phyloP scores from a whole-genome alignment of 2,329 filamentous ascomycete species.

The Talaromyces sp. region DNA sequence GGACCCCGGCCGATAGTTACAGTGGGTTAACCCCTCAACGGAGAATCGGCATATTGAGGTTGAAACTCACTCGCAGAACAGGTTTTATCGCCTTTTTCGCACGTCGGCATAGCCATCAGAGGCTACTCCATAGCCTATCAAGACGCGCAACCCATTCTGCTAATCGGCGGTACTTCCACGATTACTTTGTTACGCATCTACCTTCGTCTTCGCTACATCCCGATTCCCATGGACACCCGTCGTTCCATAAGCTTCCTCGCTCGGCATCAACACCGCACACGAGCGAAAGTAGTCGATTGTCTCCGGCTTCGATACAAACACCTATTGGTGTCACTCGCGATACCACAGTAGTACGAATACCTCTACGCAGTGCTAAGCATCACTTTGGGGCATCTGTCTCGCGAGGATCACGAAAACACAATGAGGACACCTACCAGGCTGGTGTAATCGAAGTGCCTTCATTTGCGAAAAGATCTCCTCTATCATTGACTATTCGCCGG shows the following conservation, averaged over 20 bases:
- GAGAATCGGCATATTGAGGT: not conserved
- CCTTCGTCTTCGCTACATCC: conserved; percentile 90
- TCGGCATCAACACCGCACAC: conserved; percentile 77
- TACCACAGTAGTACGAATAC: conserved; percentile 90
- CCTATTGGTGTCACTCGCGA: conserved; percentile 60
- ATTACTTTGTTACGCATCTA: conserved; percentile 95
- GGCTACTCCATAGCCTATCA: conserved; percentile 14
- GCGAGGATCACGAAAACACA: conserved; percentile 77
- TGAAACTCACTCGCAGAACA: conserved; percentile 19
- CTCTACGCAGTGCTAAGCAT: conserved; percentile 87
- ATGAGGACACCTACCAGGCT: conserved; percentile 91
- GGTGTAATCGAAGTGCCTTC: conserved; percentile 90
- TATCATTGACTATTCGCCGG: conserved; percentile 49
- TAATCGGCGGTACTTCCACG: conserved; percentile 64
- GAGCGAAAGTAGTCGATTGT: conserved; percentile 38
- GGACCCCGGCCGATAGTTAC: conserved; percentile 35
- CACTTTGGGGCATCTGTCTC: conserved; percentile 81
- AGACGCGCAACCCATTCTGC: not conserved
- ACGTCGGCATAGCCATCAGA: conserved; percentile 23
- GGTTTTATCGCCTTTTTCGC: conserved; percentile 33
- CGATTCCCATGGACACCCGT: conserved; percentile 64
- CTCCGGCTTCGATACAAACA: conserved; percentile 56
- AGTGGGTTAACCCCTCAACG: conserved; percentile 25
- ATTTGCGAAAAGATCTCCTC: conserved; percentile 77
- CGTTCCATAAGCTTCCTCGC: conserved; percentile 80